Base-by-base conservation (phyloP, 768 basidiomycete genomes). In the Lepiota venenata region DNA sequence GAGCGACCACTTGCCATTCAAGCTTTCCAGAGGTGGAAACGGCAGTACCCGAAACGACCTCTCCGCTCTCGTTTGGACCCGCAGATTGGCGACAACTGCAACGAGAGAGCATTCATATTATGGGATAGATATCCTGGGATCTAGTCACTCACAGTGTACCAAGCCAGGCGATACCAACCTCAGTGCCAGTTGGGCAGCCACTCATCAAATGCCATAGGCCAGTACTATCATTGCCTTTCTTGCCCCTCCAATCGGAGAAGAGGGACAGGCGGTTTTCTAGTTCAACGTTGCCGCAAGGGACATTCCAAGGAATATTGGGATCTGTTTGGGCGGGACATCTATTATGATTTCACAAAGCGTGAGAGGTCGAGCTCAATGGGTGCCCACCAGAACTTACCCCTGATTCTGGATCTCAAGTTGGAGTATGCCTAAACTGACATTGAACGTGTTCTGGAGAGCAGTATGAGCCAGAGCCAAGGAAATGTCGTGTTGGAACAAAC, bases 131-230 rank as follows among this genome's bases (percentile, higher is more conserved):
- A 46, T 22, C 47, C 21, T 48, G n/a, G 11, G 36, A 21, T 22
- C 16, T 42, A 18, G 40, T 8, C 21, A 72, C 77, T 63, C 71
- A 89, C 69, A 94, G 65, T 16, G 88, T 90, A 18, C 80, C 88
- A 2, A 96, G 79, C 92, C 91, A 93, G 3, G 92, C 92, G 45
- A 94, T 91, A 18, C 92, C 93, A 36, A 87, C 83, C 69, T 91
- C 89, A 9, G 82, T 78, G n/a, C 88, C 88, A 8, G 87, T 85
- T 3, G 86, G 82, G 60, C 90, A 91, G 21, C 84, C 84, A 58
- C 87, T 91, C 85, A 94, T 88, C 11, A 94, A 73, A 71, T 93
- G 92, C 88, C 91, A 94, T 27, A 96, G 74, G 2, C 92, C 93
- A 18, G 80, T 83, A 15, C 83, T 80, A 64, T 93, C 91, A n/a